Evolutionary conservation across 106 monocot species (phyloP), one percentile per base, ranked within the genome.

Genomic region (Platanthera guangdongensis): DNA sequence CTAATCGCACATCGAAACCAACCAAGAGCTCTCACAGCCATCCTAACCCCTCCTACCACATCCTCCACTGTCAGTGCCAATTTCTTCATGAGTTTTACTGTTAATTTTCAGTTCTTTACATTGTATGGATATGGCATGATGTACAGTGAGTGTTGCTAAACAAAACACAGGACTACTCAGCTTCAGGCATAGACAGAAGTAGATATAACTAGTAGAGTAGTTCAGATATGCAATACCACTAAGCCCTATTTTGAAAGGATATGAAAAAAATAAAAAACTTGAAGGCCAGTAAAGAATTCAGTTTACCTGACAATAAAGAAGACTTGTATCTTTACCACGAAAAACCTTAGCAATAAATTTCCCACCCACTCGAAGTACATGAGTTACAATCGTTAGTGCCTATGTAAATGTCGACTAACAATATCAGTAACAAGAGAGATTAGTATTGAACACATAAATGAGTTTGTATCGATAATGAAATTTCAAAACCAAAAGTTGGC

Each of bases 301-400:
- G 30, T 77, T 84, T 76, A 93, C 96, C 74, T 96, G 93, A 82
- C 90, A 96, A 80, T 96, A 96, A 50, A 96, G 89, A 46, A 96
- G 89, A 82, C 96, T 96, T 75, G 96, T 91, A 84, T 96, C 96
- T 86, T 96, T 96, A 68, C 96, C 96, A n/a, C 93, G 84, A 77
- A 96, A 96, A 72, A 96, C 91, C 55, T 96, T 96, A 39, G 96
- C 89, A 72, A 96, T 89, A 75, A 96, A 96, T 76, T 89, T 96
- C 54, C 96, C 96, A 82, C 93, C 93, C 47, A 84, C 84, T 82
- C 83, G 84, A 75, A 96, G 96, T 39, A 93, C 96, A 85, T 96
- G 93, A 77, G 96, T 89, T 76, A 93, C 96, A 77, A 93, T 96
- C 39, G 93, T 96, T 73, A 96, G 75, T 60, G 96, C 93, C 96